phyloP scores from a whole-genome alignment of 371 early-diverging fungal genomes.

The Rhizopus arrhizus region DNA sequence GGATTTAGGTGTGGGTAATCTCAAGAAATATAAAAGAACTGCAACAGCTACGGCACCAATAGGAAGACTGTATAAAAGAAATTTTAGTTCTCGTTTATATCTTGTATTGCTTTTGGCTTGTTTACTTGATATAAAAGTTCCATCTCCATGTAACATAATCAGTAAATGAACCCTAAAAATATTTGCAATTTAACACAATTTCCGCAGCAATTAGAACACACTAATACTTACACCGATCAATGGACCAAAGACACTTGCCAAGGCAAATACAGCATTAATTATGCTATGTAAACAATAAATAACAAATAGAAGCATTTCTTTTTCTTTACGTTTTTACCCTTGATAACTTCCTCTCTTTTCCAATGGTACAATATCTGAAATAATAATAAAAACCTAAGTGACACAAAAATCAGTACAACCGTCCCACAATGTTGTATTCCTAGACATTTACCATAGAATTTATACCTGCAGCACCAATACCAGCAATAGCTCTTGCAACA shows the following conservation, averaged over 20 bases:
- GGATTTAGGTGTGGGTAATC: conserved; percentile 33
- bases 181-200: too few species aligned
- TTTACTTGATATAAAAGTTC: conserved; percentile 53
- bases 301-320: background rate
- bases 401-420: too few species aligned
- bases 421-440: background rate
- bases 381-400: conserved; percentile 58
- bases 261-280: conserved; percentile 46
- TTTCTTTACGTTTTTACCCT: conserved; percentile 33
- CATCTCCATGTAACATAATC: conserved; percentile 51
- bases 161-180: conserved; percentile 37
- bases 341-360: conserved; percentile 61
- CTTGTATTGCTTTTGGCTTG: background rate
- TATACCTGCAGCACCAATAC: conserved; percentile 65
- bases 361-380: conserved; percentile 61
- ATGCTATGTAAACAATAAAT: conserved; percentile 17
- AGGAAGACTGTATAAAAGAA: conserved; percentile 26
- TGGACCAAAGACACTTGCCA: conserved; percentile 45
- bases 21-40: conserved; percentile 35
- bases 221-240: conserved; percentile 41
- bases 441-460: conserved; percentile 31
- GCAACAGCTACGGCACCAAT: conserved; percentile 44
- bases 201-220: too few species aligned
- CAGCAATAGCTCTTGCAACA: conserved; percentile 60
- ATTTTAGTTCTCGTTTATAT: conserved; percentile 4